Evolutionary conservation across 2,329 filamentous ascomycete species (phyloP).

Genomic region (Ascochyta viciae-villosae): DNA sequence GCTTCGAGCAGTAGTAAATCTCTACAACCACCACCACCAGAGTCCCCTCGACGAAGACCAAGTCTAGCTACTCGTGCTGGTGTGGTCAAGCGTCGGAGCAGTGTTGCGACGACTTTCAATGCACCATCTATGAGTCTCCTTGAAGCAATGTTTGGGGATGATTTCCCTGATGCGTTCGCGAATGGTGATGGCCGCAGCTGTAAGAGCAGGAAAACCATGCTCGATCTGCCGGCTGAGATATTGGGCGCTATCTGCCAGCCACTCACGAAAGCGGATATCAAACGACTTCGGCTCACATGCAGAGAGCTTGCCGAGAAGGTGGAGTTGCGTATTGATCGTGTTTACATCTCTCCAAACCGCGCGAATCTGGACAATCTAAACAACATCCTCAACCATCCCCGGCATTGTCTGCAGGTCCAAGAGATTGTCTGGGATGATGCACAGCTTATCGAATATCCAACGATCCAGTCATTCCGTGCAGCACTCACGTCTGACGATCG

Average conservation of each 20-base stretch:
- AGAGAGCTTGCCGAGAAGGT: constrained; percentile 25
- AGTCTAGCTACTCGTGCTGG: constrained; percentile 33
- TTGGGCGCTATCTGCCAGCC: constrained; percentile 23
- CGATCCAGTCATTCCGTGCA: constrained; percentile 17
- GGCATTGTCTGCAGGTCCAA: constrained; percentile 37
- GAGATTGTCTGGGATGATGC: constrained; percentile 54
- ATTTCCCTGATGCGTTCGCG: constrained; percentile 33
- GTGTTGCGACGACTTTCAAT: constrained; percentile 23
- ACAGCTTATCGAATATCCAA: constrained; percentile 31
- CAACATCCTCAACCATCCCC: constrained; percentile 48
- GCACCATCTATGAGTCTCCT: constrained; percentile 35
- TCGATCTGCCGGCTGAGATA: constrained; percentile 31
- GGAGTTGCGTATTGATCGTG: constrained; percentile 42
- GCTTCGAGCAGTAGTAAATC: background rate
- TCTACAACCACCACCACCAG: constrained; percentile 22
- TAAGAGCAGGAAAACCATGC: constrained; percentile 26
- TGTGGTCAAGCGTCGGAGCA: constrained; percentile 31
- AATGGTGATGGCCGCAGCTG: constrained; percentile 7
- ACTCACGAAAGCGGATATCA: constrained; percentile 30
- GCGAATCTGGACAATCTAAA: constrained; percentile 49
- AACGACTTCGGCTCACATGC: constrained; percentile 28
- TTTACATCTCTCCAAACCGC: constrained; percentile 53
- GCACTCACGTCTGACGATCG: background rate
- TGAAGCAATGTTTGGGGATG: constrained; percentile 34
- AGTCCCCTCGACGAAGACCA: constrained; percentile 29